phyloP scores from a whole-genome alignment of 2,329 filamentous ascomycete species.

The Xylariaceae sp. region DNA sequence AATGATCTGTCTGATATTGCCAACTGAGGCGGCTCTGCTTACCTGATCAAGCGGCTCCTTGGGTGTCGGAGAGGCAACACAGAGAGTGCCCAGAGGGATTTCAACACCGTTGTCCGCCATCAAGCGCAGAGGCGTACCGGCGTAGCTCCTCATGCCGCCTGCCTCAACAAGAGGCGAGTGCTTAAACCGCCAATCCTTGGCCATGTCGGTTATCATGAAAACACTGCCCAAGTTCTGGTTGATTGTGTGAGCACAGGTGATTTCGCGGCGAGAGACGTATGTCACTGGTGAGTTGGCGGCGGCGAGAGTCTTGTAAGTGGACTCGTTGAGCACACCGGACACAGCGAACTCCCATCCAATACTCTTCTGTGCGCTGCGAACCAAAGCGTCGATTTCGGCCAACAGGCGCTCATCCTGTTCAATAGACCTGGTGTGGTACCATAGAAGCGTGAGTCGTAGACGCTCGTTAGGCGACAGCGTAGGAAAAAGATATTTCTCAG shows the following conservation, averaged over 20 bases:
- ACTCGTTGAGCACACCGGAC: slow-evolving; percentile 10
- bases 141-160: slow-evolving; percentile 9
- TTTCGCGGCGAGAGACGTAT: slow-evolving; percentile 9
- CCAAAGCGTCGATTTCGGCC: slow-evolving; percentile 10
- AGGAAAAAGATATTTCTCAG: slow-evolving; percentile 10
- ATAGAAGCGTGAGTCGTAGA: slow-evolving; percentile 9
- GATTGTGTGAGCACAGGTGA: slow-evolving; percentile 12
- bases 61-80: slow-evolving; percentile 9
- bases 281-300: slow-evolving; percentile 7
- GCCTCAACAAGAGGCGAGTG: slow-evolving; percentile 10
- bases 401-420: slow-evolving; percentile 9
- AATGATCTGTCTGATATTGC: background rate
- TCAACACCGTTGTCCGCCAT: slow-evolving; percentile 10
- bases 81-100: slow-evolving; percentile 10
- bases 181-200: slow-evolving; percentile 13
- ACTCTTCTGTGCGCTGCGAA: slow-evolving; percentile 4
- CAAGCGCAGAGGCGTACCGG: slow-evolving; percentile 8
- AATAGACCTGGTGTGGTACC: slow-evolving; percentile 12
- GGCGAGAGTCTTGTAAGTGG: slow-evolving; percentile 7
- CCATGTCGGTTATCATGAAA: slow-evolving; percentile 15
- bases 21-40: background rate
- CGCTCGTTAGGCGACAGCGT: slow-evolving; percentile 12
- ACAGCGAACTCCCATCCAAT: slow-evolving; percentile 12
- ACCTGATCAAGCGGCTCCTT: slow-evolving; percentile 7
- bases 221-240: slow-evolving; percentile 6